Base-by-base conservation (phyloP, 768 basidiomycete species). In the Lactarius deliciosus region DNA sequence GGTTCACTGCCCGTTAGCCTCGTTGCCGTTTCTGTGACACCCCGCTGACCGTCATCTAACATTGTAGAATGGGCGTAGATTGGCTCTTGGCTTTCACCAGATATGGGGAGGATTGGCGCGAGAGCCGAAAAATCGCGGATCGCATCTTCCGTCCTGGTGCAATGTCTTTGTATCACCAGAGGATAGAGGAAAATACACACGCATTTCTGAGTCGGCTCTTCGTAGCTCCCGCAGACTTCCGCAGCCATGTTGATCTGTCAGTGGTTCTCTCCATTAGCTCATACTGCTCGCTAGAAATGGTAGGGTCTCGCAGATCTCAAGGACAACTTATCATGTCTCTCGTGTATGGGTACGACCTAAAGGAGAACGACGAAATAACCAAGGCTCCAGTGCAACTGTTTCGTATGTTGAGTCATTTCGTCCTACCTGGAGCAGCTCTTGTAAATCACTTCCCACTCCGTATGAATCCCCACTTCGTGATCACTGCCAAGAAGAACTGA, bases 81-180 rank as follows among this genome's bases (percentile, higher is more conserved):
- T 61, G 65, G 65, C 5, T n/a, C 7, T n/a, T 66, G 5, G 11
- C 16, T 11, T 1, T 3, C 13, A 5, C 10, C 1, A 11, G 9
- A 6, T 13, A 38, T 1, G 20, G 10, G 18, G 60, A 62, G 5
- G 3, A 13, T 15, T 66, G 65, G 65, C 59, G 55, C 9, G 55
- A 57, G 13, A 22, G 55, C 25, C 40, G 65, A n/a, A 47, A 47
- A 20, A 15, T 66, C 11, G 2, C 57, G 16, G 65, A 66, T 10
- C 59, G 61, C 54, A 57, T 55, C 45, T 30, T 66, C 36, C 50
- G 60, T 8, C 54, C 61, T 8, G 61, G 55, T 22, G 61, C 62
- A 5, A 18, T 20, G 8, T 9, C 20, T 1, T n/a, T 22, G 30
- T 62, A 61, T 32, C 40, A 36, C 7, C 43, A 22, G 11, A 36